Evolutionary conservation across 2,329 filamentous ascomycete genomes (phyloP), one percentile per base, ranked within the genome.

Genomic region (Aaosphaeria arxii): DNA sequence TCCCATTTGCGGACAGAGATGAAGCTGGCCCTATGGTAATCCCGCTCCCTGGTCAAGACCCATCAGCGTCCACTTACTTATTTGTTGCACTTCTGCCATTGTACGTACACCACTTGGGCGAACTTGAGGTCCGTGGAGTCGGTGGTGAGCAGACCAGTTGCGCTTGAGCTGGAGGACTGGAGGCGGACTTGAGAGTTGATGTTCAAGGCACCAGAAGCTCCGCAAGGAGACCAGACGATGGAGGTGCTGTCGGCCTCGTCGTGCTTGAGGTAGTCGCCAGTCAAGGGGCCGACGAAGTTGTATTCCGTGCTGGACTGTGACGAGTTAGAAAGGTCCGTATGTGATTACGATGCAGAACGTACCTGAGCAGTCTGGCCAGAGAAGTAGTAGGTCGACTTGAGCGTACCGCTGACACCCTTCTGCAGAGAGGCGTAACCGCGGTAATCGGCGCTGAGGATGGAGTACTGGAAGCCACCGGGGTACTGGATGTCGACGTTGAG

Each of bases 311-410:
- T 61, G 42, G 62, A 54, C 71, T 74, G 40, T 40, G 11, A n/a
- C 9, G 33, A 36, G 33, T 36, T n/a, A 13, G 2, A 17, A 64
- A 43, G 61, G 53, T 5, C 17, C 17, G 17, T 3, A 24, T 24
- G 28, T 31, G 13, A 32, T 5, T 30, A 32, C 30, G 2, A 28
- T 5, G 28, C n/a, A 11, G 33, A 36, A 13, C 64, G 7, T 36
- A 71, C 74, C 70, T 76, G 74, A 32, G 62, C 56, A 31, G 59
- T 64, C 42, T 69, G 61, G 36, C 78, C 77, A 42, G 76, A 77
- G 67, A 80, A 80, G 66, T 79, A 80, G 67, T 80, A 80, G 32
- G 74, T 79, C 11, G 77, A 76, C 66, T 77, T 77, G 55, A 77
- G 71, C 17, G 70, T 72, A 43, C 76, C 78, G 5, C 63, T 73